Evolutionary conservation across 805 yeast genomes (phyloP).

Genomic region (Wickerhamiella parazyma): DNA sequence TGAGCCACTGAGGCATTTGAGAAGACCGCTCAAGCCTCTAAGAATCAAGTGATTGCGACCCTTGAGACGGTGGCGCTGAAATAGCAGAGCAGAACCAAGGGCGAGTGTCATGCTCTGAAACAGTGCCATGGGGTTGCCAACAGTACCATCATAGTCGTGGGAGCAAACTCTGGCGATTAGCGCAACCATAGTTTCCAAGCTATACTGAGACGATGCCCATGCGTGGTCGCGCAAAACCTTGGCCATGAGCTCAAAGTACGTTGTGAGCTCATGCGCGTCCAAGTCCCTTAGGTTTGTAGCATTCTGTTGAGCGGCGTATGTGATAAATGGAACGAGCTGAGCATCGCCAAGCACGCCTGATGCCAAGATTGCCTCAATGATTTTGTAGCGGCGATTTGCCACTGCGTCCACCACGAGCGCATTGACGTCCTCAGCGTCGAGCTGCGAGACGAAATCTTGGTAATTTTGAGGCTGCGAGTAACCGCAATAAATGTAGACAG

Average conservation of each 20-base stretch:
- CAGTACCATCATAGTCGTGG: conserved; percentile 13
- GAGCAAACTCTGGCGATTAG: conserved; percentile 24
- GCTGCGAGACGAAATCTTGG: conserved; percentile 7
- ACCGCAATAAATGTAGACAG: conserved; percentile 12
- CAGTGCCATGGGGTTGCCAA: conserved; percentile 20
- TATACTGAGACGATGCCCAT: conserved; percentile 53
- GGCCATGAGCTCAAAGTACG: conserved; percentile 28
- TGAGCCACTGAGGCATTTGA: conserved; percentile 33
- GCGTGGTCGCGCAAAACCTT: conserved; percentile 34
- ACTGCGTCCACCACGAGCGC: conserved; percentile 8
- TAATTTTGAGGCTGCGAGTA: conserved; percentile 8
- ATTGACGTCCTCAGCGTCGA: conserved; percentile 7
- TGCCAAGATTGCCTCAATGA: background rate
- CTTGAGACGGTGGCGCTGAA: conserved; percentile 55
- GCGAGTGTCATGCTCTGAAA: conserved; percentile 34
- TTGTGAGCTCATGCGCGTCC: conserved; percentile 7
- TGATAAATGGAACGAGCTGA: background rate
- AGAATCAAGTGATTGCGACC: conserved; percentile 61
- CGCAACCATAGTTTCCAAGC: conserved; percentile 42
- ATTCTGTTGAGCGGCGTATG: background rate
- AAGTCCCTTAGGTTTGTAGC: background rate
- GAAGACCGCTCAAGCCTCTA: conserved; percentile 34
- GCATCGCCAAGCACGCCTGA: background rate
- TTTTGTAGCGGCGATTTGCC: conserved; percentile 5
- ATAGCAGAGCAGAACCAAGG: conserved; percentile 46